Evolutionary conservation across 768 basidiomycete species (phyloP).

Genomic region (Psilocybe sp.): DNA sequence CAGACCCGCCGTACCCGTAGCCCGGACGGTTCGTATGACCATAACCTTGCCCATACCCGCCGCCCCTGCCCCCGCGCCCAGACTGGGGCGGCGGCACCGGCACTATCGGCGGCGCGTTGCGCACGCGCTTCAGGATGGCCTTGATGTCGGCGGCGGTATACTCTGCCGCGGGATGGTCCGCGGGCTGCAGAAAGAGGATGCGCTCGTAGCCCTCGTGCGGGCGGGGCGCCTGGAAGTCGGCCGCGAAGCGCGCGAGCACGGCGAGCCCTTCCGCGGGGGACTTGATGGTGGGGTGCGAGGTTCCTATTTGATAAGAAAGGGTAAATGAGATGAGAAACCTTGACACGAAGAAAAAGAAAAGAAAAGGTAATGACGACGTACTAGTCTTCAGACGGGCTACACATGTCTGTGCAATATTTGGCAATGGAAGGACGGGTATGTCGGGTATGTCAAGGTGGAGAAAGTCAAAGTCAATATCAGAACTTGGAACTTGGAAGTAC

Average conservation of each 20-base stretch:
- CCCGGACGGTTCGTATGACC: not conserved
- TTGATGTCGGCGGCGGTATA: constrained; percentile 53
- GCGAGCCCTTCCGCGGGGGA: constrained; percentile 52
- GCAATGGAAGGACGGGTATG: too few species aligned
- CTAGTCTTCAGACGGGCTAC: constrained; percentile 56
- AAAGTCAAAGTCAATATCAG: constrained; percentile 19
- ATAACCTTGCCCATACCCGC: not conserved
- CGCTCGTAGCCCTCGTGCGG: constrained; percentile 65
- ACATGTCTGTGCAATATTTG: constrained; percentile 44
- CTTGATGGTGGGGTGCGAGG: constrained; percentile 74
- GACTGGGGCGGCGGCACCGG: too few species aligned
- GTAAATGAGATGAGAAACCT: not conserved
- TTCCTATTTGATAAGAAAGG: constrained; percentile 41
- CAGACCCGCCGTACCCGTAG: constrained; percentile 11
- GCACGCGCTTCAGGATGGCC: constrained; percentile 50
- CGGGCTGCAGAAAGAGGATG: constrained; percentile 43
- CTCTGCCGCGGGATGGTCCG: constrained; percentile 36
- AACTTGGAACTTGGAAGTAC: constrained; percentile 18
- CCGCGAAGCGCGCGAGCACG: constrained; percentile 64
- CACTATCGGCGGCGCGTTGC: constrained; percentile 36
- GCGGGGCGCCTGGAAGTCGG: constrained; percentile 55
- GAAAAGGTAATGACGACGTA: constrained; percentile 31
- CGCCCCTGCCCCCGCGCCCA: too few species aligned
- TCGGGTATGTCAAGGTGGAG: constrained; percentile 5
- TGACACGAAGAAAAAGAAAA: constrained; percentile 3